A percentile compares a stretch with the other conserved stretches of the same genome.
Evolutionary conservation across 2,329 filamentous ascomycete species (phyloP).

Genomic region (Bimuria novae-zelandiae): DNA sequence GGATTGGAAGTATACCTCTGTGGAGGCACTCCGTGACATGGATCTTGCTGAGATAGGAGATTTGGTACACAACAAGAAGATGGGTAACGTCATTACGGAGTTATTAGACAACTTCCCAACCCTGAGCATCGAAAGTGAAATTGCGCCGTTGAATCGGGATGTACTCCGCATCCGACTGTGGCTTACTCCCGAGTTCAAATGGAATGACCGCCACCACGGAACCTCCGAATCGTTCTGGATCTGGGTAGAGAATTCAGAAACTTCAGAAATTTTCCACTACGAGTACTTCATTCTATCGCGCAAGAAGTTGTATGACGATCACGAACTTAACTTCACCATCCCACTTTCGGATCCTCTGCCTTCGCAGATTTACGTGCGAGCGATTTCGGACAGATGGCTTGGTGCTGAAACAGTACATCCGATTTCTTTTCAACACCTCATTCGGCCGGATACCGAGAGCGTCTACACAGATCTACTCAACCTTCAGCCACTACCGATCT

Average conservation of each 20-base stretch:
- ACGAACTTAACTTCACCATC: constrained; percentile 97
- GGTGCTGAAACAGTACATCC: constrained; percentile 95
- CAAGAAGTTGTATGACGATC: constrained; percentile 90
- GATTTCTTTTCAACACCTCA: constrained; percentile 96
- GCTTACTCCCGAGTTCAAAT: constrained; percentile 86
- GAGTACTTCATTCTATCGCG: constrained; percentile 94
- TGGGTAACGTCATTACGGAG: constrained; percentile 80
- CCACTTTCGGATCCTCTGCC: constrained; percentile 91
- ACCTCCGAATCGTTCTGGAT: constrained; percentile 97
- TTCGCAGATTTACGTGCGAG: constrained; percentile 93
- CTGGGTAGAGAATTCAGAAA: constrained; percentile 98
- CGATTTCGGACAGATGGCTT: constrained; percentile 93
- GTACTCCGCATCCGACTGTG: constrained; percentile 88
- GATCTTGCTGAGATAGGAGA: constrained; percentile 86
- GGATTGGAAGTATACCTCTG: constrained; percentile 77
- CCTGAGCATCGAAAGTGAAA: constrained; percentile 86
- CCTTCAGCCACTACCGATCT: constrained; percentile 84
- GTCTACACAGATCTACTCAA: constrained; percentile 94
- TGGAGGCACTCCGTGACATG: constrained; percentile 91
- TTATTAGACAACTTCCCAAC: constrained; percentile 92
- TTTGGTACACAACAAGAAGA: constrained; percentile 86
- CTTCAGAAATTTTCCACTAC: constrained; percentile 95
- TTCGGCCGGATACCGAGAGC: constrained; percentile 95
- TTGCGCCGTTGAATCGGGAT: constrained; percentile 92
- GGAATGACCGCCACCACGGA: constrained; percentile 93